phyloP scores from a whole-genome alignment of 148 eudicot species.

The Persicaria maculosa region DNA sequence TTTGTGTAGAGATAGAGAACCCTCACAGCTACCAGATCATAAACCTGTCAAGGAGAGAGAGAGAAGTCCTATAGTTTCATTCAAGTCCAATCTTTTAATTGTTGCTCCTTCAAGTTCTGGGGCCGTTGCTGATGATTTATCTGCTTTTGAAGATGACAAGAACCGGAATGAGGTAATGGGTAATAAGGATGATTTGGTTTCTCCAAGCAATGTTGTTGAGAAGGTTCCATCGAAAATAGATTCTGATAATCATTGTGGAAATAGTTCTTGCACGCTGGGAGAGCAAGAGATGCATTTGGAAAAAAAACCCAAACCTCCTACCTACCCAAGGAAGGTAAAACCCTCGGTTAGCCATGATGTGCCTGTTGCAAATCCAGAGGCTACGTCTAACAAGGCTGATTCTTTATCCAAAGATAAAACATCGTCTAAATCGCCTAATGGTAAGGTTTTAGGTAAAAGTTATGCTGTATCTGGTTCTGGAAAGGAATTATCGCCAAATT shows the following conservation, averaged over 20 bases:
- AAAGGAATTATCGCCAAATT: slow-evolving; percentile 17
- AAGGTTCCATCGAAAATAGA: slow-evolving; percentile 22
- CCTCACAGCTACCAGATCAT: slow-evolving; percentile 16
- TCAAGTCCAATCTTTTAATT: slow-evolving; percentile 62
- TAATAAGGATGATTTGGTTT: slow-evolving; percentile 19
- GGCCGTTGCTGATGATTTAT: slow-evolving; percentile 19
- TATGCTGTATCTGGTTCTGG: slow-evolving; percentile 17
- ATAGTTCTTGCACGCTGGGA: slow-evolving; percentile 11
- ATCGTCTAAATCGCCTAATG: slow-evolving; percentile 15
- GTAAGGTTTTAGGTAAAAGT: slow-evolving; percentile 23
- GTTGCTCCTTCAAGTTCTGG: slow-evolving; percentile 34
- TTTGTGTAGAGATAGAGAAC: slow-evolving; percentile 33
- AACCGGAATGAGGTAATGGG: slow-evolving; percentile 15
- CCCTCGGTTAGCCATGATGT: slow-evolving; percentile 15
- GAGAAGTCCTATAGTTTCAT: slow-evolving; percentile 57
- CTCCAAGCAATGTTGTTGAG: slow-evolving; percentile 16
- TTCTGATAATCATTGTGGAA: slow-evolving; percentile 15
- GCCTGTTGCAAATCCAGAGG: slow-evolving; percentile 19
- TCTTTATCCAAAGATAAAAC: slow-evolving; percentile 20
- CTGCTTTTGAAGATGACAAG: slow-evolving; percentile 16
- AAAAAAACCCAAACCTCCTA: slow-evolving; percentile 17
- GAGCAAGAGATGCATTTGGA: slow-evolving; percentile 22
- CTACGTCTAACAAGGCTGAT: slow-evolving; percentile 9
- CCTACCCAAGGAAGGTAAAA: slow-evolving; percentile 17
- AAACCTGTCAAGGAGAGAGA: slow-evolving; percentile 33